Percentiles rank a stretch among this genome's conserved stretches.
phyloP scores from a whole-genome alignment of 140 eudicot species.

The Senecio squalidus region DNA sequence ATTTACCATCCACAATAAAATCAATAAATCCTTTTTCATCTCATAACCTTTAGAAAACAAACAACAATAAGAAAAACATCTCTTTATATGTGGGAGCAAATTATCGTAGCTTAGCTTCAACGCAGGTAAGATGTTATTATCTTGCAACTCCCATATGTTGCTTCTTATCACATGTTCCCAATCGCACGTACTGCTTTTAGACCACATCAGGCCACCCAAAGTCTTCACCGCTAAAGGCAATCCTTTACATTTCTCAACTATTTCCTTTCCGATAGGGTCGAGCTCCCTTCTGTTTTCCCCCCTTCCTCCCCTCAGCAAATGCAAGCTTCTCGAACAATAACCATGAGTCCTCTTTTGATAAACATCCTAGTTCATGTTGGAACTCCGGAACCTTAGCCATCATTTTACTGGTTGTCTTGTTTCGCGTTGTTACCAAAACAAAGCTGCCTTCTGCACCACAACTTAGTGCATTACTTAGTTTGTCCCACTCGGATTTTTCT shows the following conservation, averaged over 20 bases:
- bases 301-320: background rate
- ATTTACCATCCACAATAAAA: slow-evolving; percentile 18
- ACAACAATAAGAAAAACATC: slow-evolving; percentile 19
- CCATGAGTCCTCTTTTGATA: background rate
- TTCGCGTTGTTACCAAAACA: background rate
- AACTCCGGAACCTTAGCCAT: background rate
- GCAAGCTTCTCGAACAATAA: background rate
- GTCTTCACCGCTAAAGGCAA: slow-evolving; percentile 7
- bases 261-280: background rate
- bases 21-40: background rate
- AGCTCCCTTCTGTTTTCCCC: background rate
- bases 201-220: background rate
- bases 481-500: background rate
- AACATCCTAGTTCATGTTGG: background rate
- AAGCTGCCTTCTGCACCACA: background rate
- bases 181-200: background rate
- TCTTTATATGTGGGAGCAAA: slow-evolving; percentile 9
- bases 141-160: slow-evolving; percentile 5
- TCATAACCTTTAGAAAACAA: slow-evolving; percentile 18
- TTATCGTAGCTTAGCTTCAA: slow-evolving; percentile 4
- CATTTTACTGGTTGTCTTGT: background rate
- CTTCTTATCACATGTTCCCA: background rate
- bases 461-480: background rate
- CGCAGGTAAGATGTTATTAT: background rate
- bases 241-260: background rate